A percentile compares a stretch with the other conserved stretches of the same genome.
These are phyloP conservation scores for Citrus sinensis DNA, from an alignment of 345 rosid species.

Conservation along the genomic window DNA sequence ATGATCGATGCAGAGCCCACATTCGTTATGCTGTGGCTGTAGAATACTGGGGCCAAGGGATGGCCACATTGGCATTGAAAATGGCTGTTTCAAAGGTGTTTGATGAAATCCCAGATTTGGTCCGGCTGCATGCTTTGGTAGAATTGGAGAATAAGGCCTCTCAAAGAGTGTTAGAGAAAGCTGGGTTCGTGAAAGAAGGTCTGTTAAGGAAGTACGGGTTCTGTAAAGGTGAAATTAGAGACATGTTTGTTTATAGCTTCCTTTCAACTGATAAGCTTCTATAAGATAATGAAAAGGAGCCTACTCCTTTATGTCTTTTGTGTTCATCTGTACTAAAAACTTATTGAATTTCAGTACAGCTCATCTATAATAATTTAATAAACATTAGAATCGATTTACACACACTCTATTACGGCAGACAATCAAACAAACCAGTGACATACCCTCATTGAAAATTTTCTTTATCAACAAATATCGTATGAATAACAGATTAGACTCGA, in stretches of 20 bases:
- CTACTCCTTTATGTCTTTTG: too few species aligned
- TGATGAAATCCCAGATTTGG: conserved; percentile 29
- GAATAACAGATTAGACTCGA: too few species aligned
- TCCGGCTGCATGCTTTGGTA: conserved; percentile 58
- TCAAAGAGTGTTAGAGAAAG: conserved; percentile 60
- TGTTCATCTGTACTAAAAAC: too few species aligned
- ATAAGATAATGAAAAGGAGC: neutral
- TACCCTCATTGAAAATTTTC: too few species aligned
- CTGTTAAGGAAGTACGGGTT: conserved; percentile 49
- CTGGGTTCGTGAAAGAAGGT: conserved; percentile 59
- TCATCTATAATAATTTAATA: too few species aligned
- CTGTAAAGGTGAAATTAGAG: conserved; percentile 50
- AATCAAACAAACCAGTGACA: too few species aligned
- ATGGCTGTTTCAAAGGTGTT: conserved; percentile 33
- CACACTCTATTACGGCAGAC: too few species aligned
- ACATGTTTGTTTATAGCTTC: conserved; percentile 39
- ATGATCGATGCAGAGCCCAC: conserved; percentile 36
- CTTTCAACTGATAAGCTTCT: conserved; percentile 27
- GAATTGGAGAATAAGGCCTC: conserved; percentile 51
- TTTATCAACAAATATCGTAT: too few species aligned
- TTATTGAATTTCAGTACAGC: too few species aligned
- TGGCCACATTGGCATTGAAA: conserved; percentile 35
- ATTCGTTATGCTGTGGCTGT: conserved; percentile 35
- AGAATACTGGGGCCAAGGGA: conserved; percentile 46
- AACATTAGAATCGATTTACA: too few species aligned